Evolutionary conservation across 495 filamentous ascomycete genomes (phyloP).

Genomic region (Penicillium coffeae): DNA sequence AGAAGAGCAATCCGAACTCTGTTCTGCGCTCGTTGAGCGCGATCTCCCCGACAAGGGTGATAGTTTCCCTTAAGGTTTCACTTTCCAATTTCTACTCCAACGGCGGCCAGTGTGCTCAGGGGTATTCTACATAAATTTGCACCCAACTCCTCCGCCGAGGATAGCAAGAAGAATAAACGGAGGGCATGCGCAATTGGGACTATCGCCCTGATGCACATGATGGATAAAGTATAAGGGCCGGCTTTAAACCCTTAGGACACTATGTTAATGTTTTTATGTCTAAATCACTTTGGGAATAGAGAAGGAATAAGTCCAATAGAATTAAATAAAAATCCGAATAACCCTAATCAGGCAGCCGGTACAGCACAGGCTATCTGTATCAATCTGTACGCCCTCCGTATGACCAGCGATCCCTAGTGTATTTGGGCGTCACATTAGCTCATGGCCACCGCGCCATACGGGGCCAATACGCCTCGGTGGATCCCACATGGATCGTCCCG

Average conservation of each 20-base stretch:
- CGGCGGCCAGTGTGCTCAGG: too few species aligned
- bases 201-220: neutral
- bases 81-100: too few species aligned
- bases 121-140: too few species aligned
- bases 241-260: neutral
- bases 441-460: slow-evolving; percentile 10
- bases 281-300: neutral
- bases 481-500: slow-evolving; percentile 26
- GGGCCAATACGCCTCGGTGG: slow-evolving; percentile 16
- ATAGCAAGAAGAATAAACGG: neutral
- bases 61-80: too few species aligned
- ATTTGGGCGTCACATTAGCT: slow-evolving; percentile 10
- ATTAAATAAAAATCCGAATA: too few species aligned
- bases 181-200: neutral
- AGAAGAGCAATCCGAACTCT: too few species aligned
- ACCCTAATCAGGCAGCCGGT: neutral
- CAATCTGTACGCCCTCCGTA: neutral
- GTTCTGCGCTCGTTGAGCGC: too few species aligned
- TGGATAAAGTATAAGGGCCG: neutral
- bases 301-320: too few species aligned
- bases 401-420: neutral
- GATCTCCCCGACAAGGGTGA: too few species aligned
- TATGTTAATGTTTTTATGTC: too few species aligned
- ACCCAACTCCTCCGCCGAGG: too few species aligned
- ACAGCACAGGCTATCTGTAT: slow-evolving; percentile 4